Base-by-base conservation (phyloP, 2,329 filamentous ascomycete species). In the Leptographium procerum region DNA sequence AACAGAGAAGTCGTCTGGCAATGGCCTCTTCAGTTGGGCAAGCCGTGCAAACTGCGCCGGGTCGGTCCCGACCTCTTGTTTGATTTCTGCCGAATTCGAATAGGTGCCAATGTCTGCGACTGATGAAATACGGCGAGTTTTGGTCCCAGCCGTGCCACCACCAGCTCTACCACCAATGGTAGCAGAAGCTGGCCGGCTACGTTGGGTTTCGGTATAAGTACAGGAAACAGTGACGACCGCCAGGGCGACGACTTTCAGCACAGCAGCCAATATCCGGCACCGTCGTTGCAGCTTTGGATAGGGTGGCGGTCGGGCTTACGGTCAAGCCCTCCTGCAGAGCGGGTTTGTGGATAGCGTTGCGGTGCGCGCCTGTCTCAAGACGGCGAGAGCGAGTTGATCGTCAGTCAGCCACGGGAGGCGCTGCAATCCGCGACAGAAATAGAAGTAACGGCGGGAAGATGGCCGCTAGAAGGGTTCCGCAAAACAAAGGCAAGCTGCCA, bases 201-300 rank as follows among this genome's bases (percentile, higher is more conserved):
- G 60, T 51, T 58, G 52, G 64, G 54, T 53, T 58, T 62, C 62
- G 62, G 51, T 59, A 52, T 60, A 56, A 52, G 59, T 61, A 63
- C 63, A 63, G 57, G 60, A 48, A 59, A 58, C 55, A 47, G 64
- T 61, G 59, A 63, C 61, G 65, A 65, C 63, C 64, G 65, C 65
- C 65, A 67, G 61, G 55, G 62, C 60, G 63, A 64, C 60, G 19
- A 16, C 4, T 33, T 36, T 24, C 5, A 34, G 28, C 14, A 2
- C 48, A 8, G 10, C 31, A 16, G 22, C 19, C 29, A 57, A 51
- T 9, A 43, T 28, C 40, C 50, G 51, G 11, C 51, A 34, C 29
- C 51, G 51, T 13, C 19, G 22, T 26, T 10, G 26, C 19, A 13
- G 31, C 36, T 16, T 13, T 40, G 36, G 14, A 40, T 19, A 40